Conservation (phyloP, 2,329 filamentous ascomycete species). For the Aspergillus fumigatiaffinis region DNA sequence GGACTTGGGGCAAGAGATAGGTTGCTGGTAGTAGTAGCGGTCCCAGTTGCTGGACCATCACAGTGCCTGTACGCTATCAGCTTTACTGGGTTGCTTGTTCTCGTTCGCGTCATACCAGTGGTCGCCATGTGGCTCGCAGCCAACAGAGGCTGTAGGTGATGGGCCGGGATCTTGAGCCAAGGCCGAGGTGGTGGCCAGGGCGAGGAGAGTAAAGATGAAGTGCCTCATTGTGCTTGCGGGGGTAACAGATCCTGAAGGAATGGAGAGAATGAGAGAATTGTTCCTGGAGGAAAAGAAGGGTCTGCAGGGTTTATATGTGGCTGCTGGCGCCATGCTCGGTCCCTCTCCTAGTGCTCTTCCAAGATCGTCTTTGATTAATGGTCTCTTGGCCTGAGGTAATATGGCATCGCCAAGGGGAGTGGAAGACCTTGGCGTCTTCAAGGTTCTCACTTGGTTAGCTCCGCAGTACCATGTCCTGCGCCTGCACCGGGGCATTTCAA, state of each 20-base stretch:
- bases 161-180: conserved; percentile 21
- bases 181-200: conserved; percentile 15
- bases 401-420: conserved; percentile 12
- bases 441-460: conserved; percentile 13
- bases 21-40: conserved; percentile 4
- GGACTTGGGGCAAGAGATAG: conserved; percentile 16
- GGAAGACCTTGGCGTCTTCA: conserved; percentile 18
- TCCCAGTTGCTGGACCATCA: conserved; percentile 20
- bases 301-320: neutral
- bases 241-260: neutral
- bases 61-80: conserved; percentile 23
- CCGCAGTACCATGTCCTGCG: neutral
- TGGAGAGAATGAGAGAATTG: neutral
- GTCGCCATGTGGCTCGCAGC: conserved; percentile 24
- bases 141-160: conserved; percentile 28
- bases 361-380: neutral
- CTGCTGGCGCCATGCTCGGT: neutral
- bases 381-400: neutral
- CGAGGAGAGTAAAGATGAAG: conserved; percentile 14
- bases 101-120: conserved; percentile 18
- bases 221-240: conserved; percentile 13
- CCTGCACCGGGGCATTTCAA: neutral
- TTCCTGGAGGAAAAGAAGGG: neutral
- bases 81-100: neutral
- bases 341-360: neutral